Evolutionary conservation across 2,329 filamentous ascomycete species (phyloP).

Genomic region (Thelonectria blattea): DNA sequence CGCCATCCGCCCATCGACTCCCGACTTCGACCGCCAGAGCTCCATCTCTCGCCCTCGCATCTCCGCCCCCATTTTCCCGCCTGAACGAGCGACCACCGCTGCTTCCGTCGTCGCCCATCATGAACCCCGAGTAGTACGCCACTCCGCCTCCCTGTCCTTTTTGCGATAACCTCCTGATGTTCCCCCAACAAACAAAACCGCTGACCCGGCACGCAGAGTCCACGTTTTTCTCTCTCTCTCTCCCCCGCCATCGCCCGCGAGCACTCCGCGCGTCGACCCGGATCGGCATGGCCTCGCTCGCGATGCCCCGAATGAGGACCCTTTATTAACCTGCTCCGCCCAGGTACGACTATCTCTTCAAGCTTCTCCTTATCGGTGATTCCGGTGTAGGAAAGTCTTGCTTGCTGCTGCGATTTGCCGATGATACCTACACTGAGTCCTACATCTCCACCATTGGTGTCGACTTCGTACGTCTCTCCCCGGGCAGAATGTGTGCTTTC

Average conservation of each 20-base stretch:
- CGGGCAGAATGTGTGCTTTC: not conserved
- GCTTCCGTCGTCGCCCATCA: conserved; percentile 57
- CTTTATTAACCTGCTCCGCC: conserved; percentile 34
- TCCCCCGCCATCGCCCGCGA: conserved; percentile 14
- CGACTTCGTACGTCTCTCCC: conserved; percentile 79
- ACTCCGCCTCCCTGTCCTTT: conserved; percentile 32
- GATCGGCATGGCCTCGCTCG: not conserved
- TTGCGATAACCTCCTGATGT: conserved; percentile 42
- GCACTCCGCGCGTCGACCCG: conserved; percentile 6
- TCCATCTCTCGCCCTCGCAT: conserved; percentile 6
- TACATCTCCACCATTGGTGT: conserved; percentile 99
- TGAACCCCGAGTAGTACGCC: conserved; percentile 93
- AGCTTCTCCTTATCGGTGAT: conserved; percentile 99
- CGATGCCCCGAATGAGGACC: conserved; percentile 16
- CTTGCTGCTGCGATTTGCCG: conserved; percentile 94
- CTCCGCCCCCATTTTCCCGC: conserved; percentile 7
- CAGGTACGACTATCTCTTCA: conserved; percentile 99
- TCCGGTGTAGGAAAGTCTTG: conserved; percentile 99
- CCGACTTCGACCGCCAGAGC: conserved; percentile 8
- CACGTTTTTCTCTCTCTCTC: not conserved
- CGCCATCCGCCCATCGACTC: conserved; percentile 10
- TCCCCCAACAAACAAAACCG: conserved; percentile 24
- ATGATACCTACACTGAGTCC: conserved; percentile 98
- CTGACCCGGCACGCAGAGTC: conserved; percentile 40
- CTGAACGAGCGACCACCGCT: conserved; percentile 22